phyloP scores from a whole-genome alignment of 208 protist species.

The Leptomonas pyrrhocoris region DNA sequence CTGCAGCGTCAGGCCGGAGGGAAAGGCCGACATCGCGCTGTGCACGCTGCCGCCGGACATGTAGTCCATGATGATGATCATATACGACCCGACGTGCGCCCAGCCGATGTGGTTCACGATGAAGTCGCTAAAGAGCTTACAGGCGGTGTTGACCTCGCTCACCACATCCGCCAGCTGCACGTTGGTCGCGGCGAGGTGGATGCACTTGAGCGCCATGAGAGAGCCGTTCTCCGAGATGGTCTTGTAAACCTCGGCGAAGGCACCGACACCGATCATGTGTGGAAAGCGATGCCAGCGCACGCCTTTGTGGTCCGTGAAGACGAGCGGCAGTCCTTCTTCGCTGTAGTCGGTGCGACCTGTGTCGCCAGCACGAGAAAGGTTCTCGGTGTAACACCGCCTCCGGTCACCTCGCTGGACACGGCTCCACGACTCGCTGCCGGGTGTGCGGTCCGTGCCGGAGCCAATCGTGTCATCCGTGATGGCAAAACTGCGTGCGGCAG shows the following conservation, averaged over 20 bases:
- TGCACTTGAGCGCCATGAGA: conserved; percentile 80
- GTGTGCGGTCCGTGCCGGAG: background rate
- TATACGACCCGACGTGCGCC: conserved; percentile 47
- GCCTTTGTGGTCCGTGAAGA: conserved; percentile 63
- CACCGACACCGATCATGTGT: conserved; percentile 52
- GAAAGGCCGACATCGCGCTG: conserved; percentile 67
- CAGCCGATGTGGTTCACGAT: conserved; percentile 84
- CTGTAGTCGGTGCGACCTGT: background rate
- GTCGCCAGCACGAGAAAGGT: conserved; percentile 2
- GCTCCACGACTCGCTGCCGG: conserved; percentile 8
- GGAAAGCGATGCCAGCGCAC: conserved; percentile 61
- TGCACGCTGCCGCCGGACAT: conserved; percentile 84
- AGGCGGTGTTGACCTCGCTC: conserved; percentile 68
- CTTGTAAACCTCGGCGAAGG: conserved; percentile 70
- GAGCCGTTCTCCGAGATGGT: conserved; percentile 62
- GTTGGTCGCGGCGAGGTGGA: conserved; percentile 55
- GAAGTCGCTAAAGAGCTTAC: conserved; percentile 74
- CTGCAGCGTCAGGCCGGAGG: conserved; percentile 34
- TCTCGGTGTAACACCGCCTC: background rate
- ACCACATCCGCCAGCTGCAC: conserved; percentile 52
- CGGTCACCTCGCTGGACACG: background rate
- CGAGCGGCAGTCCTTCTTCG: conserved; percentile 56
- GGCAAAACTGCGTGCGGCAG: conserved; percentile 1
- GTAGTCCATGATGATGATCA: conserved; percentile 85
- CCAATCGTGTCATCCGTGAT: background rate